These are phyloP conservation scores for Termitomyces sp. DNA, from an alignment of 768 basidiomycete species.

Conservation along the genomic window DNA sequence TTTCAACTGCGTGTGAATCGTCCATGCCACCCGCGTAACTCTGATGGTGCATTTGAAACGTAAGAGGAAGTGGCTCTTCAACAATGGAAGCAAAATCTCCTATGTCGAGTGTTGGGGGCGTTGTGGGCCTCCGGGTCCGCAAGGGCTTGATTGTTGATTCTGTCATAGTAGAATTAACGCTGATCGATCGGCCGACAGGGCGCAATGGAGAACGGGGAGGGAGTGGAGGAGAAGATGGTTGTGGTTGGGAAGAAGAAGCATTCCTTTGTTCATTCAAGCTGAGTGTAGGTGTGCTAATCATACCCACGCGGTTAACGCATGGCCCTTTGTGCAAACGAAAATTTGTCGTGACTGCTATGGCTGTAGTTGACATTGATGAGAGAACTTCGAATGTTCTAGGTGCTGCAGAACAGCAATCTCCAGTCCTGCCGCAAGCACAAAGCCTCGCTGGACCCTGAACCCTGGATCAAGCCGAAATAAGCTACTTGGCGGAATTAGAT, in stretches of 20 bases:
- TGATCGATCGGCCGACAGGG: conserved; percentile 23
- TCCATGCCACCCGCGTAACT: conserved; percentile 20
- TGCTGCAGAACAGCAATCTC: conserved; percentile 1
- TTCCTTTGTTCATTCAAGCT: conserved; percentile 16
- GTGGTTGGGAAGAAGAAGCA: conserved; percentile 21
- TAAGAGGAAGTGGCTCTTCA: conserved; percentile 13
- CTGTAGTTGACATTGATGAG: conserved; percentile 11
- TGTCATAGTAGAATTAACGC: conserved; percentile 9
- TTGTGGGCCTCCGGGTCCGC: conserved; percentile 15
- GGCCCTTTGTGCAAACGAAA: conserved; percentile 16
- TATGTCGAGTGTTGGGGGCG: conserved; percentile 17
- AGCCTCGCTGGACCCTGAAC: not conserved
- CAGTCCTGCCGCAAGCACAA: conserved; percentile 4
- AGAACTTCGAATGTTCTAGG: conserved; percentile 5
- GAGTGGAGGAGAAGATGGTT: conserved; percentile 21
- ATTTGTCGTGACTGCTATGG: not conserved
- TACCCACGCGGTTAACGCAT: conserved; percentile 42
- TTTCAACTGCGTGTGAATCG: conserved; percentile 12
- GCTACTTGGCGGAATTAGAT: not conserved
- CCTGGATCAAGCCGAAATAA: conserved; percentile 3
- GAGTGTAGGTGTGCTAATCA: conserved; percentile 28
- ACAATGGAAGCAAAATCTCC: conserved; percentile 22
- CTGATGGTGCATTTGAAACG: conserved; percentile 22
- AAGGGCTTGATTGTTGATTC: conserved; percentile 4
- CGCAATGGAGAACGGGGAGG: conserved; percentile 34